Evolutionary conservation across 306 rosid genomes (phyloP).

Genomic region (Casuarina glauca): DNA sequence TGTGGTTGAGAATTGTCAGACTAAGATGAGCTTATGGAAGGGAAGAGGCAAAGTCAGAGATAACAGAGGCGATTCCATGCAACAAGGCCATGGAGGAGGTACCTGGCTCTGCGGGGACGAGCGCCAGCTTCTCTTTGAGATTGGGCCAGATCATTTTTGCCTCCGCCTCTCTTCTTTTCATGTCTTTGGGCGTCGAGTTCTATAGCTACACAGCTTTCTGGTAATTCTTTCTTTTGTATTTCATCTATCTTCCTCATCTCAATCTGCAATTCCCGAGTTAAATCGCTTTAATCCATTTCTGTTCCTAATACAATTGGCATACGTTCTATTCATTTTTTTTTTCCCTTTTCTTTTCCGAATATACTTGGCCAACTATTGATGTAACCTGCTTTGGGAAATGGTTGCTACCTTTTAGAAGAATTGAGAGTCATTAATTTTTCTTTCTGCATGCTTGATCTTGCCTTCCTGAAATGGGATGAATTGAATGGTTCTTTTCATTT

Average conservation of each 20-base stretch:
- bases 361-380: too few species aligned
- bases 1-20: constrained; percentile 31
- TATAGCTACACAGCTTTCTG: constrained; percentile 91
- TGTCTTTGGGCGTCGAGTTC: constrained; percentile 84
- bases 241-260: neutral
- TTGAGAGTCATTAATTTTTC: neutral
- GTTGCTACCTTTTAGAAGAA: neutral
- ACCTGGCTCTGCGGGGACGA: constrained; percentile 78
- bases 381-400: neutral
- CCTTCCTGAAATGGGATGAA: neutral
- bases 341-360: neutral
- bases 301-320: neutral
- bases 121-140: constrained; percentile 71
- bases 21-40: constrained; percentile 41
- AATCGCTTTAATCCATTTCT: too few species aligned
- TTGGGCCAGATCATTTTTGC: constrained; percentile 78
- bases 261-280: neutral
- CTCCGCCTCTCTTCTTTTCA: constrained; percentile 79
- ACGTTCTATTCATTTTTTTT: neutral
- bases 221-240: constrained; percentile 31
- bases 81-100: constrained; percentile 57
- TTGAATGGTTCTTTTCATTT: neutral
- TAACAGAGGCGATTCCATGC: constrained; percentile 16
- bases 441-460: constrained; percentile 1
- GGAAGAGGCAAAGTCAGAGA: constrained; percentile 33